phyloP scores from a whole-genome alignment of 139 green algal species.

The Bryopsis sp. region DNA sequence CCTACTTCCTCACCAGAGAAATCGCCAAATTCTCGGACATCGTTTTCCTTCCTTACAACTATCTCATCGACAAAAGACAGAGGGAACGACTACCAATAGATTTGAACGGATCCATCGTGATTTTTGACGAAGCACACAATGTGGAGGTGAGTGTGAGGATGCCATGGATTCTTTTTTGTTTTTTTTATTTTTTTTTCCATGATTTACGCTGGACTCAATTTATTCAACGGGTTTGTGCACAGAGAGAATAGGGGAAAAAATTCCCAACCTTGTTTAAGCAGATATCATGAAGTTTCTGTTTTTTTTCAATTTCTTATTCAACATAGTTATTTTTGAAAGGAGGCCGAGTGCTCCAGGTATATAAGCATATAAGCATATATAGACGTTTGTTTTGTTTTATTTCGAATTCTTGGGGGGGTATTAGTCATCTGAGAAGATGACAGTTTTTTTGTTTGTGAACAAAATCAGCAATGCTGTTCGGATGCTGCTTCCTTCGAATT shows the following conservation, averaged over 20 bases:
- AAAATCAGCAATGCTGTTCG: conserved; percentile 5
- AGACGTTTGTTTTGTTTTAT: too few relatives aligned
- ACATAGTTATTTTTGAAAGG: too few relatives aligned
- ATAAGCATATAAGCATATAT: too few relatives aligned
- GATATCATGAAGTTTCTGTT: too few relatives aligned
- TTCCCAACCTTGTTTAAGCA: too few relatives aligned
- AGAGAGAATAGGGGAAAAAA: too few relatives aligned
- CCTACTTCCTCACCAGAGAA: conserved; percentile 64
- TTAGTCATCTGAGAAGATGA: too few relatives aligned
- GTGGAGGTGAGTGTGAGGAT: conserved; percentile 48
- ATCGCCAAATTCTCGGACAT: conserved; percentile 65
- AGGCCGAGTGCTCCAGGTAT: too few relatives aligned
- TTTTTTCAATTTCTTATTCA: too few relatives aligned
- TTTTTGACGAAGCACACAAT: conserved; percentile 97
- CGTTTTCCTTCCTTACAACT: conserved; percentile 96
- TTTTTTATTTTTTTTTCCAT: neutral
- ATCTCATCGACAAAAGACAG: conserved; percentile 53
- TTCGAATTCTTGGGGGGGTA: too few relatives aligned
- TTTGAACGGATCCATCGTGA: conserved; percentile 65
- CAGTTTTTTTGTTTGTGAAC: too few relatives aligned
- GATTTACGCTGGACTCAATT: neutral
- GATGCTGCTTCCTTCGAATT: conserved; percentile 10
- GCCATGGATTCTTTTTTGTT: neutral
- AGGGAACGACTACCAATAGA: neutral
- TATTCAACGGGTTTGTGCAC: too few relatives aligned